Percentiles rank a stretch among this genome's conserved stretches.
Evolutionary conservation across 2,329 filamentous ascomycete species (phyloP).

Genomic region (Microsporum audouinii): DNA sequence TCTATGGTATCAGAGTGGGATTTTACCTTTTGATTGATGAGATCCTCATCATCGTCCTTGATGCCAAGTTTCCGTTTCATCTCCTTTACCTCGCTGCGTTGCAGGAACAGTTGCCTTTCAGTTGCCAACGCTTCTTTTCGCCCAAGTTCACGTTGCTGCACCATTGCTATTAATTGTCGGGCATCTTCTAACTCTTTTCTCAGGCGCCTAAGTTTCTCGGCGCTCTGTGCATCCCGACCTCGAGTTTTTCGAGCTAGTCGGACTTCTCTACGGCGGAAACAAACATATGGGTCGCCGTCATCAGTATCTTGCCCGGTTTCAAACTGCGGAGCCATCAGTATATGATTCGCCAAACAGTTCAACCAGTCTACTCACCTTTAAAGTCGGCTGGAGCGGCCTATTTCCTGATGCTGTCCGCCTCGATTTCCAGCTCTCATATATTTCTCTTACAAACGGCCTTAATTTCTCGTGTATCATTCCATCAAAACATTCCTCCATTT

Average conservation of each 20-base stretch:
- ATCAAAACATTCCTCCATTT: conserved; percentile 60
- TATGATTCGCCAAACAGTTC: background rate
- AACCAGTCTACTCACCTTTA: conserved; percentile 48
- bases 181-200: conserved; percentile 84
- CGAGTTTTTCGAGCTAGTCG: conserved; percentile 90
- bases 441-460: conserved; percentile 56
- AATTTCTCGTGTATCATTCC: conserved; percentile 44
- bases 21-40: conserved; percentile 83
- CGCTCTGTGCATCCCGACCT: conserved; percentile 83
- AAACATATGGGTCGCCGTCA: conserved; percentile 93
- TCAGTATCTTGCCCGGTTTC: conserved; percentile 91
- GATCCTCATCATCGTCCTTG: conserved; percentile 84
- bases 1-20: background rate
- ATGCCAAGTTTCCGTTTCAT: conserved; percentile 80
- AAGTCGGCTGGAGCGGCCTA: conserved; percentile 58
- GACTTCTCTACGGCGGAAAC: conserved; percentile 89
- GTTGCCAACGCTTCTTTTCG: conserved; percentile 65
- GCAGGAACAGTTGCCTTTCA: conserved; percentile 70
- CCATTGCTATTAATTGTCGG: conserved; percentile 63
- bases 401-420: conserved; percentile 57
- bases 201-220: conserved; percentile 85
- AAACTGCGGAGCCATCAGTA: conserved; percentile 40
- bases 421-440: conserved; percentile 83
- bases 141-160: conserved; percentile 66
- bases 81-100: conserved; percentile 70